Evolutionary conservation across 2,329 filamentous ascomycete species (phyloP), one percentile per base, ranked within the genome.

Genomic region (Diaporthe longicolla): DNA sequence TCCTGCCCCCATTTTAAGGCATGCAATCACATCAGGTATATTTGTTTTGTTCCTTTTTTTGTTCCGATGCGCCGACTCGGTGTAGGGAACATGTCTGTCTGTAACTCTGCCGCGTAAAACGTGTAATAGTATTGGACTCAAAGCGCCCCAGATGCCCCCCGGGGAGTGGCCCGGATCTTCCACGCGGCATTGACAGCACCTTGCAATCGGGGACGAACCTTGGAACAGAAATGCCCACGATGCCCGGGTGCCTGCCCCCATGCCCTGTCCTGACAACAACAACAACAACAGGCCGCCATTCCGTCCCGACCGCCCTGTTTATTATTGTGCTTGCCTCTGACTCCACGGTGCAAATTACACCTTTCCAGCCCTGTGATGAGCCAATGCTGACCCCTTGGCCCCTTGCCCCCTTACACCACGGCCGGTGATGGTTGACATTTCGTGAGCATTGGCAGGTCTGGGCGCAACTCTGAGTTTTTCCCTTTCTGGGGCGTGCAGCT

Each of bases 31-130:
- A 29, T 52, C 61, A 66, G 15, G 61, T 52, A 52, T 19, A 57
- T 70, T 48, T n/a, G 50, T 32, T 17, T 43, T 54, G 35, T 43
- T 63, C 37, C 40, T 63, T 29, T 63, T 59, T 40, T 40, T 48
- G 40, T 32, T 48, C 69, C 43, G 37, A 63, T 32, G 57, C 32
- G 17, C 43, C 58, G 32, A 63, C 66, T 73, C 73, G 71, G 73
- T 73, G 73, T 73, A 73, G 71, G 58, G 43, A 70, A 65, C 55
- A 59, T 17, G 32, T 73, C 65, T 73, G 65, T 65, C 65, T 70
- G 73, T 70, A 70, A 70, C 73, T n/a, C 50, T 55, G 55, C 57
- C 63, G 57, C 70, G 58, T 63, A 73, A 69, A 63, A 52, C 58
- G 50, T 72, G 59, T 66, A 17, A 15, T 65, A 24, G 35, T 66